phyloP scores from a whole-genome alignment of 345 rosid species.

The Salix exigua region DNA sequence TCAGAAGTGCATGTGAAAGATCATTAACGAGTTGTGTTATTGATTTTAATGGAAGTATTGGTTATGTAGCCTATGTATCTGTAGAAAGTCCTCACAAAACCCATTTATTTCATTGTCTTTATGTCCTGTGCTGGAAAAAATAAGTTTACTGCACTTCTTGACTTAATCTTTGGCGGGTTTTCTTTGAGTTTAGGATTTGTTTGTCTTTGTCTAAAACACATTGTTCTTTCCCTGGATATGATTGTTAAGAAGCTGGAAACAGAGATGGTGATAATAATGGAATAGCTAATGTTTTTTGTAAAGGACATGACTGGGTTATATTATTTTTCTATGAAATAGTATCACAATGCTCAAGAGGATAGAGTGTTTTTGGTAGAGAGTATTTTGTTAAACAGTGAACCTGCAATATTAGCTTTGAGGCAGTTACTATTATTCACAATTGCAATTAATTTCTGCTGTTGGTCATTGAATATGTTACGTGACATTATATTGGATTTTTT shows the following conservation, averaged over 20 bases:
- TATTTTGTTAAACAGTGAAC: too few relatives aligned
- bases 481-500: constrained; percentile 5
- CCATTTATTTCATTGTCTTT: neutral
- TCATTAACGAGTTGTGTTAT: neutral
- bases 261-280: neutral
- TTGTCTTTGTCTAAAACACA: neutral
- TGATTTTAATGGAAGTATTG: neutral
- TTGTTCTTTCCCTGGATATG: neutral
- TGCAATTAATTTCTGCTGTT: neutral
- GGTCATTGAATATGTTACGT: neutral
- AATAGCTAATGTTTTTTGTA: neutral
- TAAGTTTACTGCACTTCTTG: neutral
- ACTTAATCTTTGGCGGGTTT: neutral
- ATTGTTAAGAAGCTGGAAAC: neutral
- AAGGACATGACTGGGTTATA: neutral
- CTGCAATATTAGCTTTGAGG: too few relatives aligned
- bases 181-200: neutral
- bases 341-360: too few relatives aligned
- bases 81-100: constrained; percentile 16
- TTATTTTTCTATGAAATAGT: neutral
- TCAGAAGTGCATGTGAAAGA: neutral
- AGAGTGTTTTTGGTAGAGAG: too few relatives aligned
- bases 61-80: constrained; percentile 3
- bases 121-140: neutral
- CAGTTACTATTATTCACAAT: neutral